These are phyloP conservation scores for Artomyces pyxidatus DNA, from an alignment of 768 basidiomycete species.

Conservation along the genomic window DNA sequence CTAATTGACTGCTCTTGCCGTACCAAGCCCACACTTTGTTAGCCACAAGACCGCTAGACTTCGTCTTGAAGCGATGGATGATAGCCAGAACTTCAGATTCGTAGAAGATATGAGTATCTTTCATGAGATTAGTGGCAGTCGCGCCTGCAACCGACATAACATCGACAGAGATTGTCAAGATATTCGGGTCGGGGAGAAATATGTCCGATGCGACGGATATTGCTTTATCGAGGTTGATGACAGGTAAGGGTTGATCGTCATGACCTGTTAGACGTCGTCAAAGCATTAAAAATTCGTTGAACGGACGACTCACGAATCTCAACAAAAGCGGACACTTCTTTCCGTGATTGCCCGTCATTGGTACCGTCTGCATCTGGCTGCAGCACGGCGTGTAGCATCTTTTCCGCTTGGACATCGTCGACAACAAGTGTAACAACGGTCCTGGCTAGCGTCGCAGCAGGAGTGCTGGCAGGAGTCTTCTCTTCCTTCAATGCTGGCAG, in stretches of 20 bases:
- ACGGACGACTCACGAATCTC: slow-evolving; percentile 26
- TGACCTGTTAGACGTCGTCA: too few species aligned
- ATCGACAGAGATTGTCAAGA: slow-evolving; percentile 65
- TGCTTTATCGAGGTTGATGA: slow-evolving; percentile 41
- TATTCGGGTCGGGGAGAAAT: slow-evolving; percentile 26
- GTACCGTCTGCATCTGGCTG: too few species aligned
- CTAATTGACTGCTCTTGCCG: slow-evolving; percentile 44
- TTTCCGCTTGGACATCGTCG: not conserved
- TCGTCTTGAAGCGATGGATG: slow-evolving; percentile 61
- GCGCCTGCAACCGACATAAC: slow-evolving; percentile 51
- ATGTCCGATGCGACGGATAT: slow-evolving; percentile 23
- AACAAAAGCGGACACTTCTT: slow-evolving; percentile 15
- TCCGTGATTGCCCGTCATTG: too few species aligned
- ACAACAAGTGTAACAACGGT: slow-evolving; percentile 10
- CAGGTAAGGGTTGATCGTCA: slow-evolving; percentile 36
- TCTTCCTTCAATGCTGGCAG: slow-evolving; percentile 66
- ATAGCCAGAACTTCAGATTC: slow-evolving; percentile 65
- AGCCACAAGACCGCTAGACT: slow-evolving; percentile 52
- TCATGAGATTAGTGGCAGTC: slow-evolving; percentile 37
- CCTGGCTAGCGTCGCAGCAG: slow-evolving; percentile 44
- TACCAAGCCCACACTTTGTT: slow-evolving; percentile 75
- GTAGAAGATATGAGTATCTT: slow-evolving; percentile 52
- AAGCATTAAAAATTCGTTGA: too few species aligned
- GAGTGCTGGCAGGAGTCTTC: slow-evolving; percentile 47
- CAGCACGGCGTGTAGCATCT: too few species aligned